These are phyloP conservation scores for Schizochytrium sp. DNA, from an alignment of 108 stramenopile species.

Conservation along the genomic window DNA sequence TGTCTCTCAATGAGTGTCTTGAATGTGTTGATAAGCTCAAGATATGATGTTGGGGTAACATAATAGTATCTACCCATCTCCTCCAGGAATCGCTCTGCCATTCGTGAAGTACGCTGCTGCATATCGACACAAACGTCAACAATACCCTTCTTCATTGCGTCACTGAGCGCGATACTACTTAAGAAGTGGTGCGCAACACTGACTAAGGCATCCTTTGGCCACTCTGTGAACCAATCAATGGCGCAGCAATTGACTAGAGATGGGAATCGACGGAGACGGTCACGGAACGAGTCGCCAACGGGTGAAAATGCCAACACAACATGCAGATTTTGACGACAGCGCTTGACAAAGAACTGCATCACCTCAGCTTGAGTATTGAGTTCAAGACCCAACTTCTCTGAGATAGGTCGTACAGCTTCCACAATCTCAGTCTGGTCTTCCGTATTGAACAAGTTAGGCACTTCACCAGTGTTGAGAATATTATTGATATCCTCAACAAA, in stretches of 20 bases:
- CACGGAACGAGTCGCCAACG: slow-evolving; percentile 81
- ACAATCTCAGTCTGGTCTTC: slow-evolving; percentile 74
- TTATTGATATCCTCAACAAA: slow-evolving; percentile 82
- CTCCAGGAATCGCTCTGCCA: slow-evolving; percentile 66
- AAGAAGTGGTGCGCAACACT: slow-evolving; percentile 77
- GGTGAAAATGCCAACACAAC: slow-evolving; percentile 77
- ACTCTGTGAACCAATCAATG: slow-evolving; percentile 83
- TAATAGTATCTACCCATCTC: slow-evolving; percentile 81
- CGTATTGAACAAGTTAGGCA: slow-evolving; percentile 76
- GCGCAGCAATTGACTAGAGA: slow-evolving; percentile 82
- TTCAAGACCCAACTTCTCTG: slow-evolving; percentile 66
- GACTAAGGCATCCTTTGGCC: slow-evolving; percentile 81
- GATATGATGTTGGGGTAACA: slow-evolving; percentile 80
- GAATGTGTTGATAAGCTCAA: slow-evolving; percentile 77
- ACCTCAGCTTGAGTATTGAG: slow-evolving; percentile 70
- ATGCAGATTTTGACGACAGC: slow-evolving; percentile 77
- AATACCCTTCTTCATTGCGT: slow-evolving; percentile 70
- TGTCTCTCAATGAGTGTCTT: slow-evolving; percentile 68
- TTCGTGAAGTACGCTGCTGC: slow-evolving; percentile 70
- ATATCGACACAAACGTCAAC: slow-evolving; percentile 79
- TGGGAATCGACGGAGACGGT: slow-evolving; percentile 78
- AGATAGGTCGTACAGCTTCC: slow-evolving; percentile 65
- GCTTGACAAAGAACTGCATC: slow-evolving; percentile 75
- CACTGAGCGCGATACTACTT: slow-evolving; percentile 68
- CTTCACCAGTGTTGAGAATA: slow-evolving; percentile 82